Evolutionary conservation across 768 basidiomycete species (phyloP).

Genomic region (Epithele typhae): DNA sequence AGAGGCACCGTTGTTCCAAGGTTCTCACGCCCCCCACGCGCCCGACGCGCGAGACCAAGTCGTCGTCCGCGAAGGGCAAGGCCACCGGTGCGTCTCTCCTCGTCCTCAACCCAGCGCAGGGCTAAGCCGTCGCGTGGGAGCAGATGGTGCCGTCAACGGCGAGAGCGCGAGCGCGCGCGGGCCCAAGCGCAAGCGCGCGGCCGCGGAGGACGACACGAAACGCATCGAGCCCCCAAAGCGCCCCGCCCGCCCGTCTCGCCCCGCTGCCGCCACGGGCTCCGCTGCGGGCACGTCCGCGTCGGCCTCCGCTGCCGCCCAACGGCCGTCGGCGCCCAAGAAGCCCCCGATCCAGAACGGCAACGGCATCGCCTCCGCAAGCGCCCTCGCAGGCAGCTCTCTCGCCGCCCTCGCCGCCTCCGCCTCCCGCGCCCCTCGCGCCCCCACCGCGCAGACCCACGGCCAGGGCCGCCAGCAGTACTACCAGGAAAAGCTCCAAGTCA

Average conservation of each 20-base stretch:
- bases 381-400: slow-evolving; percentile 5
- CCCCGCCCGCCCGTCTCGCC: slow-evolving; percentile 10
- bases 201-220: slow-evolving; percentile 12
- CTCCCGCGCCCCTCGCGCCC: slow-evolving; percentile 13
- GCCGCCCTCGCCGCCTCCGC: slow-evolving; percentile 13
- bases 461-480: slow-evolving; percentile 6
- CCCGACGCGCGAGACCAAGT: slow-evolving; percentile 10
- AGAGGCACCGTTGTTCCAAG: slow-evolving; percentile 16
- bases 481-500: slow-evolving; percentile 13
- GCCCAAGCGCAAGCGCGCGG: slow-evolving; percentile 14
- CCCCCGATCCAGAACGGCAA: slow-evolving; percentile 11
- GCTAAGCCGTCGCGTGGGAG: too few relatives aligned
- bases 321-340: slow-evolving; percentile 6
- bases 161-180: slow-evolving; percentile 12
- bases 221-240: slow-evolving; percentile 13
- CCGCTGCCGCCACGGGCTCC: slow-evolving; percentile 7
- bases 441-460: neutral
- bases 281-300: slow-evolving; percentile 11
- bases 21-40: slow-evolving; percentile 16
- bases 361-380: slow-evolving; percentile 4
- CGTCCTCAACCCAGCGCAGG: too few relatives aligned
- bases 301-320: slow-evolving; percentile 6
- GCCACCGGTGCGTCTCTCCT: slow-evolving; percentile 6
- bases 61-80: slow-evolving; percentile 11
- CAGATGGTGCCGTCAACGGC: slow-evolving; percentile 6